These are phyloP conservation scores for Pyrenopolyporus hunteri DNA, from an alignment of 495 filamentous ascomycete genomes.

Conservation along the genomic window DNA sequence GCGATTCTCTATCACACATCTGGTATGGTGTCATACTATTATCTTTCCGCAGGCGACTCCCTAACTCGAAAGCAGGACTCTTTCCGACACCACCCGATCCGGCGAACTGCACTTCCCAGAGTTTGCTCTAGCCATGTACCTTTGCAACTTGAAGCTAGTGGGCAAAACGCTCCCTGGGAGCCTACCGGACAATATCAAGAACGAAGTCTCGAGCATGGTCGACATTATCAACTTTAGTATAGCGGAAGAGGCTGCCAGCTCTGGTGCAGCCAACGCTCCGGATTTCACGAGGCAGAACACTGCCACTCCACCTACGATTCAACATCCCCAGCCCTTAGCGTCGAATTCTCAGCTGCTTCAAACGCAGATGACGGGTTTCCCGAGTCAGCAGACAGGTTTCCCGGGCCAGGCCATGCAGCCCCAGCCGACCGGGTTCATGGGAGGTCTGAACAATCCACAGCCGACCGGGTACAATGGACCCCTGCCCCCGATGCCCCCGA, in stretches of 20 bases:
- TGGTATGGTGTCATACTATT: conserved; percentile 61
- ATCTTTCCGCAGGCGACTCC: neutral
- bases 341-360: conserved; percentile 77
- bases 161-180: conserved; percentile 77
- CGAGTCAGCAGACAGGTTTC: conserved; percentile 58
- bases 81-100: conserved; percentile 97
- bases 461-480: conserved; percentile 72
- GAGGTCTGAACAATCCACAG: conserved; percentile 56
- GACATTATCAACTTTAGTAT: conserved; percentile 98
- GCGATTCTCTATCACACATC: conserved; percentile 81
- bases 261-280: conserved; percentile 70
- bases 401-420: conserved; percentile 57
- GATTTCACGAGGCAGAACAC: conserved; percentile 76
- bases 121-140: conserved; percentile 97
- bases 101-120: conserved; percentile 97
- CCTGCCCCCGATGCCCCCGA: conserved; percentile 90
- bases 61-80: conserved; percentile 63
- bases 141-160: conserved; percentile 91
- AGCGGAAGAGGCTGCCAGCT: conserved; percentile 70
- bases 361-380: conserved; percentile 78
- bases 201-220: conserved; percentile 99
- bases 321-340: conserved; percentile 84
- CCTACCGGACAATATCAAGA: conserved; percentile 85
- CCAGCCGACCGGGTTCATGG: conserved; percentile 63
- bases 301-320: conserved; percentile 71